Percentiles rank a stretch among this genome's conserved stretches.
phyloP scores from a whole-genome alignment of 148 eudicot genomes.

The Mesembryanthemum crystallinum region DNA sequence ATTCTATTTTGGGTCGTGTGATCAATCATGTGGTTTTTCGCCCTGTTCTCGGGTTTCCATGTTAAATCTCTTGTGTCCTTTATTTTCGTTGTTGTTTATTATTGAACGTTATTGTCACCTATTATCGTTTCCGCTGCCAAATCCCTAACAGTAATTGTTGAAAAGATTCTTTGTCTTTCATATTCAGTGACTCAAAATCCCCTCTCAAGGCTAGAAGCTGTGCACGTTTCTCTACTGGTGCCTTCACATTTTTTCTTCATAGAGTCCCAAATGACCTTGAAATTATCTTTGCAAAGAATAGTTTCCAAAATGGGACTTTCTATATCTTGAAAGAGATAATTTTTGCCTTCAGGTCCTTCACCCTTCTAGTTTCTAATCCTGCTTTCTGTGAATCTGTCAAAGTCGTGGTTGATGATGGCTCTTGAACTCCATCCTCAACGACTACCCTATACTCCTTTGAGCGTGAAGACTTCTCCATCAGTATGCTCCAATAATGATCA shows the following conservation, averaged over 20 bases:
- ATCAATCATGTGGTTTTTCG: too few relatives aligned
- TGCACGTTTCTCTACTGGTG: background rate
- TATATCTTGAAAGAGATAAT: background rate
- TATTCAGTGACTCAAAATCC: background rate
- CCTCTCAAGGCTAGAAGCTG: slow-evolving; percentile 7
- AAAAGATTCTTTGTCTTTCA: background rate
- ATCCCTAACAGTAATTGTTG: too few relatives aligned
- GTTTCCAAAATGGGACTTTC: slow-evolving; percentile 1
- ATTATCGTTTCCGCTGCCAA: too few relatives aligned
- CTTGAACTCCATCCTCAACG: background rate
- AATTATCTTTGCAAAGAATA: slow-evolving; percentile 5
- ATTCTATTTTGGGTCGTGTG: too few relatives aligned
- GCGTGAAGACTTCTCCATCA: slow-evolving; percentile 9
- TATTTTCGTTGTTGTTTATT: too few relatives aligned
- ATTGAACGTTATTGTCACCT: too few relatives aligned
- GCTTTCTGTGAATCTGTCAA: background rate
- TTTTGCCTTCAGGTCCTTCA: slow-evolving; percentile 6
- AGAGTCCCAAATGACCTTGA: slow-evolving; percentile 13
- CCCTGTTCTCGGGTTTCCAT: too few relatives aligned
- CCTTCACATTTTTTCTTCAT: slow-evolving; percentile 28
- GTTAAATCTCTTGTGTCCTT: too few relatives aligned
- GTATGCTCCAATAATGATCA: slow-evolving; percentile 8
- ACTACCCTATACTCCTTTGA: slow-evolving; percentile 11
- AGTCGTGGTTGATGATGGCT: background rate
- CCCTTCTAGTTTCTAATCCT: slow-evolving; percentile 8